A percentile compares a stretch with the other conserved stretches of the same genome.
These are phyloP conservation scores for Tricholoma matsutake DNA, from an alignment of 768 basidiomycete species.

Conservation along the genomic window DNA sequence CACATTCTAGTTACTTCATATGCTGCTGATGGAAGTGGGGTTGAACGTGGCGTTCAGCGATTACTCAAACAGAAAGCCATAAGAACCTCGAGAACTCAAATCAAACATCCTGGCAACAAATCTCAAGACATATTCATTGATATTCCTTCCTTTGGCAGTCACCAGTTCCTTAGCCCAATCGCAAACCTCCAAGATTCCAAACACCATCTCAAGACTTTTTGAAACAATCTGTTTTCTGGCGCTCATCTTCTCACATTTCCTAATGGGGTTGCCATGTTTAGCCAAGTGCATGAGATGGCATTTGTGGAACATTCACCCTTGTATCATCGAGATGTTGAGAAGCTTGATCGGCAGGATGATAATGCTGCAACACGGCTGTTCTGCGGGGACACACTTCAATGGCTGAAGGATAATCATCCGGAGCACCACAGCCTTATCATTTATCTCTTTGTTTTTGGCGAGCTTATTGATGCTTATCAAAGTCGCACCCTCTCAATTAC, in stretches of 20 bases:
- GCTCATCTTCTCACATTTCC: conserved; percentile 28
- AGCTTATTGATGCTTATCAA: too few relatives aligned
- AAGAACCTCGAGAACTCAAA: background rate
- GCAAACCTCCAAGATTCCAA: conserved; percentile 23
- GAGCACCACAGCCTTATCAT: too few relatives aligned
- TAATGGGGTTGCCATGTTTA: conserved; percentile 14
- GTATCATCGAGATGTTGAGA: conserved; percentile 22
- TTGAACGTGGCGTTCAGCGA: background rate
- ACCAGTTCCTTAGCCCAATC: background rate
- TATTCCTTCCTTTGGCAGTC: background rate
- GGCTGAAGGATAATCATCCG: too few relatives aligned
- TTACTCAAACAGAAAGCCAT: background rate
- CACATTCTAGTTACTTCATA: background rate
- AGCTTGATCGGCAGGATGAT: too few relatives aligned
- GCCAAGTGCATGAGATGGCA: conserved; percentile 19
- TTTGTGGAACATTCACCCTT: conserved; percentile 15
- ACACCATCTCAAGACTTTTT: conserved; percentile 28
- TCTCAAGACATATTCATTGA: too few relatives aligned
- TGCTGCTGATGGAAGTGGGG: background rate
- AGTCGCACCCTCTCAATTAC: too few relatives aligned
- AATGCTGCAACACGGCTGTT: too few relatives aligned
- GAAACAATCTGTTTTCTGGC: conserved; percentile 30
- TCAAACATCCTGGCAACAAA: background rate
- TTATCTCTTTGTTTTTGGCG: too few relatives aligned
- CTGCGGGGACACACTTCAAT: too few relatives aligned